These are phyloP conservation scores for Talaromyces sp. DNA, from an alignment of 2,329 filamentous ascomycete species.

Conservation along the genomic window DNA sequence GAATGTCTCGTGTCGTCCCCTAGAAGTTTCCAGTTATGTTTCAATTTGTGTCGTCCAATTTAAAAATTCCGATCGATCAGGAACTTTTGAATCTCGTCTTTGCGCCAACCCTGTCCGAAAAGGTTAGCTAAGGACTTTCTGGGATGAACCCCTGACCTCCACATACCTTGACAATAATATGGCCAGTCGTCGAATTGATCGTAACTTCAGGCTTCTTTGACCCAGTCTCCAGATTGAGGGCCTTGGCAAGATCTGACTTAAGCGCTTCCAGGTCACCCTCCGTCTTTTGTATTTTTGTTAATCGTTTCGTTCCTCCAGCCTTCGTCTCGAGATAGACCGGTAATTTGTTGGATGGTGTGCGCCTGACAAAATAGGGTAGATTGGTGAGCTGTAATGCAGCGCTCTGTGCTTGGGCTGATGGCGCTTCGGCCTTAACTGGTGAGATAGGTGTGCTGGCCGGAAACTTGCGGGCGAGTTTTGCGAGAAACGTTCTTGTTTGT, in stretches of 20 bases:
- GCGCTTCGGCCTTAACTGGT: constrained; percentile 4
- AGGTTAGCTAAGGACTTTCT: constrained; percentile 13
- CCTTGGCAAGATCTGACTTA: constrained; percentile 59
- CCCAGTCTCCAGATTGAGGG: constrained; percentile 53
- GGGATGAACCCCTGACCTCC: constrained; percentile 7
- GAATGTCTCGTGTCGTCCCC: neutral
- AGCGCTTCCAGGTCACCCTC: constrained; percentile 68
- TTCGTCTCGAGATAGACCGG: constrained; percentile 74
- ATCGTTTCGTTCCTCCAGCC: constrained; percentile 69
- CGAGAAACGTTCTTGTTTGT: constrained; percentile 37
- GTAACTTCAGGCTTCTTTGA: constrained; percentile 36
- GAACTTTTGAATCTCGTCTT: constrained; percentile 48
- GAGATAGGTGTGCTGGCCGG: constrained; percentile 20
- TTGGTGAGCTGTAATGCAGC: constrained; percentile 38
- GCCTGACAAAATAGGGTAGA: constrained; percentile 66
- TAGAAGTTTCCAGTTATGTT: neutral
- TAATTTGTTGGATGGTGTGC: constrained; percentile 67
- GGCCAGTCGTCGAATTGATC: constrained; percentile 62
- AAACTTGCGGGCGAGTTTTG: constrained; percentile 35
- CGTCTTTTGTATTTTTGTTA: constrained; percentile 74
- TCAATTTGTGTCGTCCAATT: constrained; percentile 17
- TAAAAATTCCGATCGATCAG: constrained; percentile 46
- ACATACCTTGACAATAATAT: constrained; percentile 71
- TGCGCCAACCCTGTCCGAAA: constrained; percentile 46
- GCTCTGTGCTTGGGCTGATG: constrained; percentile 13